These are phyloP conservation scores for Litsea cubeba DNA, from an alignment of 164 flowering plant species.

Conservation along the genomic window DNA sequence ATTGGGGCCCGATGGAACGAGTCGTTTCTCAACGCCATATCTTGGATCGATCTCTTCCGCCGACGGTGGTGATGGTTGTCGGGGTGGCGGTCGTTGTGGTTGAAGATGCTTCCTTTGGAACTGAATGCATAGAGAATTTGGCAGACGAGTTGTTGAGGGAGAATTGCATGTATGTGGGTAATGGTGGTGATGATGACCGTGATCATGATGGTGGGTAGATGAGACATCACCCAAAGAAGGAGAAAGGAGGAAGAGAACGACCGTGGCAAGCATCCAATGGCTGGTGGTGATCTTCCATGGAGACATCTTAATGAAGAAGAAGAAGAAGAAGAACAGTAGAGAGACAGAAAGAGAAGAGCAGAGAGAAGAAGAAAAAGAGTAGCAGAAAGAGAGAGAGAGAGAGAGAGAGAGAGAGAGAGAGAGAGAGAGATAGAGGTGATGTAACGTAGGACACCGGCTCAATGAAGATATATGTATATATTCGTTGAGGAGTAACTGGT, in stretches of 20 bases:
- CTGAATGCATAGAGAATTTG: constrained; percentile 28
- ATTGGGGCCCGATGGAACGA: constrained; percentile 85
- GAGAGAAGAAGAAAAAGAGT: background rate
- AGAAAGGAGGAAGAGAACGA: background rate
- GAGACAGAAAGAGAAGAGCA: background rate
- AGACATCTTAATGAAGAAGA: background rate
- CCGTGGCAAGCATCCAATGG: background rate
- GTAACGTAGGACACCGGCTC: background rate
- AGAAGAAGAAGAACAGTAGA: background rate
- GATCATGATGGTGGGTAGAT: constrained; percentile 2
- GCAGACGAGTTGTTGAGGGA: constrained; percentile 8
- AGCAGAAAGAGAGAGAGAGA: background rate
- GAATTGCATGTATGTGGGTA: constrained; percentile 9
- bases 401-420: background rate
- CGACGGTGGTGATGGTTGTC: constrained; percentile 19
- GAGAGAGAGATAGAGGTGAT: background rate
- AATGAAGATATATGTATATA: background rate
- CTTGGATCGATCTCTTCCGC: constrained; percentile 61
- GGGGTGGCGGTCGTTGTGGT: constrained; percentile 15
- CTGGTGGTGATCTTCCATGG: background rate
- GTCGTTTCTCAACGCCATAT: constrained; percentile 74
- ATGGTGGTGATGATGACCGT: constrained; percentile 11
- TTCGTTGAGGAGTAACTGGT: no score
- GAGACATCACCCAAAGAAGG: background rate
- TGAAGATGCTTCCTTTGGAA: constrained; percentile 25